Base-by-base conservation (phyloP, 2,329 filamentous ascomycete genomes). In the Dactylellina parvicollis region DNA sequence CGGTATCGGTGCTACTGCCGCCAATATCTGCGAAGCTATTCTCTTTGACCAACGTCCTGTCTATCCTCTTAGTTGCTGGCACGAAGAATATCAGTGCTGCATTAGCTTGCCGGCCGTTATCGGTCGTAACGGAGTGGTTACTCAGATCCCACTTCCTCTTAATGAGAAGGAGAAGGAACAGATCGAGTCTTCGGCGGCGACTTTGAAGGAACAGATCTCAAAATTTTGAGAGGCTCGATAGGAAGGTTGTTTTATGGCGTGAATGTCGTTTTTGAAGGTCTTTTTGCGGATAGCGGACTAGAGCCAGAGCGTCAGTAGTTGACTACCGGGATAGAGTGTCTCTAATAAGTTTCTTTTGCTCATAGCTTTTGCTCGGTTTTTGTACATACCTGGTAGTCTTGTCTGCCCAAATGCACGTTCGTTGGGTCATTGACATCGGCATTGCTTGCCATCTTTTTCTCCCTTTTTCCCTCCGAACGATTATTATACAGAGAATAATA, bases 1-100 rank as follows among this genome's bases (percentile, higher is more conserved):
- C 72, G 79, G 78, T 40, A 78, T 80, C 3, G 79, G 79, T 28
- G 77, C 77, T 34, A 79, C 79, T 36, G 64, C 79, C 47, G 78
- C 78, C 20, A 77, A 75, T 69, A 76, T 80, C 52, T 71, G 79
- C 44, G 76, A 79, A 75, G 77, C 78, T 1, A 79, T 80, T 47
- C 75, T 80, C 47, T 78, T 77, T 18, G 74, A 79, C 75, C 52
- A 78, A 79, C 52, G 77, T 76, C 60, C 75, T 77, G 52, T 75
- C 77, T 73, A 79, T 77, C 20, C 78, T 78, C 24, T 79, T 76
- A 46, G 64, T 75, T 50, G 76, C 77, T 26, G 78, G 78, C 5
- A 75, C 54, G 22, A 74, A 0, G 70, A 74, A 28, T 55, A 69
- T 36, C 70, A 69, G 36, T 74, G 70, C 14, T 74, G 64, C 47